Evolutionary conservation across 495 filamentous ascomycete genomes (phyloP).

Genomic region (Penicillium turbatum): DNA sequence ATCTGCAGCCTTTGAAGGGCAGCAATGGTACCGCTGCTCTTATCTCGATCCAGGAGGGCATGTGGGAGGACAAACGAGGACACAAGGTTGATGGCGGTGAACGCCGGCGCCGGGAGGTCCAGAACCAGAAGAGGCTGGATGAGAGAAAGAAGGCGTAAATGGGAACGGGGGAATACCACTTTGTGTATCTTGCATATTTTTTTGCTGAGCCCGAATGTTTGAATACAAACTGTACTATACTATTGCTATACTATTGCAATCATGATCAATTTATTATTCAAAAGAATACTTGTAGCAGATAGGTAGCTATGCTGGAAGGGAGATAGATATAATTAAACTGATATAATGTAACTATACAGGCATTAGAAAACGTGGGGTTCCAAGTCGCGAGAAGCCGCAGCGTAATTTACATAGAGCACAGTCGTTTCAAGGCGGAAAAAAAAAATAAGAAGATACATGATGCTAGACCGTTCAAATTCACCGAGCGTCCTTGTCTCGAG

Average conservation of each 20-base stretch:
- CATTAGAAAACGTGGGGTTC: not conserved
- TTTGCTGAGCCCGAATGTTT: slow-evolving; percentile 14
- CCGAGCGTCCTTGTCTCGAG: not conserved
- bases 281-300: no score
- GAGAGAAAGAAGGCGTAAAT: slow-evolving; percentile 40
- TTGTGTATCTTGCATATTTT: slow-evolving; percentile 23
- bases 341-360: slow-evolving; percentile 5
- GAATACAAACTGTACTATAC: slow-evolving; percentile 25
- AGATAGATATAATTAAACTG: slow-evolving; percentile 5
- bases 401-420: slow-evolving; percentile 25
- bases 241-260: slow-evolving; percentile 15
- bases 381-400: slow-evolving; percentile 1
- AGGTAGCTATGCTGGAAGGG: no score
- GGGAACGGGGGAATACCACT: not conserved
- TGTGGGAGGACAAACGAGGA: slow-evolving; percentile 83
- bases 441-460: not conserved
- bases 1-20: slow-evolving; percentile 61
- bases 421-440: slow-evolving; percentile 8
- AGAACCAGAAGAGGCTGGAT: slow-evolving; percentile 59
- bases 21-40: slow-evolving; percentile 54
- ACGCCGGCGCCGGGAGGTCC: slow-evolving; percentile 76
- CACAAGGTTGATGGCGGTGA: slow-evolving; percentile 96
- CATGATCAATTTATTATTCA: not conserved
- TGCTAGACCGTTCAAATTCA: not conserved
- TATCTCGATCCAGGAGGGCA: slow-evolving; percentile 69